phyloP scores from a whole-genome alignment of 2,329 filamentous ascomycete species.

The Verticillium longisporum region DNA sequence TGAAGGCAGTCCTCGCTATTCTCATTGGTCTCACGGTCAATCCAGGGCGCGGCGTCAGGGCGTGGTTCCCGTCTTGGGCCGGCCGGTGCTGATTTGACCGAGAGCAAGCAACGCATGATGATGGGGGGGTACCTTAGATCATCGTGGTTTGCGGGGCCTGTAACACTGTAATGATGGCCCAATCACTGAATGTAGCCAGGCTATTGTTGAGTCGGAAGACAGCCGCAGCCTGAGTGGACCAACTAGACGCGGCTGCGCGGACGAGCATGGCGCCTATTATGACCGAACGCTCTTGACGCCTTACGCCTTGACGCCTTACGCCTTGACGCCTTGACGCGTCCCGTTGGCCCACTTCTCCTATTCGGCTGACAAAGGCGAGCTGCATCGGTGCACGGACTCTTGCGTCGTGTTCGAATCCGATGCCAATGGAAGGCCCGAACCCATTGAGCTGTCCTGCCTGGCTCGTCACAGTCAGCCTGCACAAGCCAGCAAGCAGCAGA shows the following conservation, averaged over 20 bases:
- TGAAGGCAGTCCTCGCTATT: neutral
- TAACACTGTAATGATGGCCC: too few relatives aligned
- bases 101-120: too few relatives aligned
- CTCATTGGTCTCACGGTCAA: neutral
- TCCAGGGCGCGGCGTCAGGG: neutral
- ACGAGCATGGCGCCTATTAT: too few relatives aligned
- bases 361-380: neutral
- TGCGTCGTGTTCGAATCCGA: constrained; percentile 1
- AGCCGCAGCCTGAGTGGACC: neutral
- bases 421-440: too few relatives aligned
- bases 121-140: too few relatives aligned
- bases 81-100: neutral
- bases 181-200: too few relatives aligned
- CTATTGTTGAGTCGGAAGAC: neutral
- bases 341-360: neutral
- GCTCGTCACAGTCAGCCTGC: neutral
- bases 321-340: neutral
- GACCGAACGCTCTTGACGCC: neutral
- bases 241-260: neutral
- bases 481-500: neutral
- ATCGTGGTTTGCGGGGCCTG: too few relatives aligned
- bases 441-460: neutral
- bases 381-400: neutral
- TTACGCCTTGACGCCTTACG: too few relatives aligned
- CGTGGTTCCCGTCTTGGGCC: neutral